Base-by-base conservation (phyloP, 2,329 filamentous ascomycete species). In the Atkinsonella texensis region DNA sequence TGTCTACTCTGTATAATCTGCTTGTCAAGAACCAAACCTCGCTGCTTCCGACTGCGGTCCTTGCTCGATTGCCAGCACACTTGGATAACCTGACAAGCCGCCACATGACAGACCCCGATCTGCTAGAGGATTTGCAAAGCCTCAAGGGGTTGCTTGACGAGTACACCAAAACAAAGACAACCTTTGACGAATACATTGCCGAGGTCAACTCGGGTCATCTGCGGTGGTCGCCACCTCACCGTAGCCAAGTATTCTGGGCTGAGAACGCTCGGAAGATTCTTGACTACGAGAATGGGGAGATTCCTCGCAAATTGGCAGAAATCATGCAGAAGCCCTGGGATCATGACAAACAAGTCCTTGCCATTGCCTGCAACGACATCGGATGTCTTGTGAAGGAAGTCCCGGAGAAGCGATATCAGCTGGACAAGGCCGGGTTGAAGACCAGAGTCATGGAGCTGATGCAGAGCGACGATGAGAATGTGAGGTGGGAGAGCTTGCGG, bases 291-390 rank as follows among this genome's bases (percentile, higher is more conserved):
- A 85, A 89, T 57, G 88, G 87, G 35, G 84, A 83, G 57, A 75
- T 95, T 49, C 81, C 86, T 40, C 83, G 83, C 63, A 86, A 88
- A 71, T 74, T 96, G 52, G 87, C 85, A n/a, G 86, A 89, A 60
- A 95, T 95, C 55, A 77, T 95, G 71, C 75, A 68, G 60, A 76
- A 80, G 65, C 81, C 66, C 72, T 95, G 79, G 81, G 79, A 74
- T 78, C 88, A 84, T 53, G 87, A 93, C 61, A 89, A 87, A 65
- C 87, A 93, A 62, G 90, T 95, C 20, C 73, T 96, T 57, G 90
- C 90, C 2, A 91, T 95, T 69, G 90, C 86, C 18, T 95, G 89
- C 70, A 95, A 94, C 65, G 90, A 96, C 63, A 80, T 96, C 18
- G 89, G 88, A n/a, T 84, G 76, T 56, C 71, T 96, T 54, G 89